Conservation (phyloP, 129 eudicot genomes). For the Flaveria brownii region DNA sequence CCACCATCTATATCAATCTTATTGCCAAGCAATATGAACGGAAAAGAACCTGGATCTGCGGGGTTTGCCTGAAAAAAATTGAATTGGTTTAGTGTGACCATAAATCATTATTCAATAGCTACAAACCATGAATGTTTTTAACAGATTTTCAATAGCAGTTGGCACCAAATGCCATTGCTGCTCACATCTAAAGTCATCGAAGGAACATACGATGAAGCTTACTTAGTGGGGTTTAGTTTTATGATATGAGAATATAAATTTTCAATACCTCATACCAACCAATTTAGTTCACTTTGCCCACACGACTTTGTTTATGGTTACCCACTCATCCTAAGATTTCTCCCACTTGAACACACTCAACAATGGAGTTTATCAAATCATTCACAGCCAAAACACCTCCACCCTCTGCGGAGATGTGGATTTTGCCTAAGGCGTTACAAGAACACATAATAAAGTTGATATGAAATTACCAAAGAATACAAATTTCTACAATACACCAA, state of each 20-base stretch:
- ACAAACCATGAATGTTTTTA: not conserved
- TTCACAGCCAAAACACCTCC: no score
- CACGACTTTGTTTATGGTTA: no score
- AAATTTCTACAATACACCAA: constrained; percentile 12
- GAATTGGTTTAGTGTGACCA: not conserved
- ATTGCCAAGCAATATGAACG: constrained; percentile 80
- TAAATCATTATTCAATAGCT: not conserved
- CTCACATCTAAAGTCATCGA: no score
- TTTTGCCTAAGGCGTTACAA: not conserved
- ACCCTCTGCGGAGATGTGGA: not conserved
- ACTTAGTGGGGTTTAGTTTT: no score
- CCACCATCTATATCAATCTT: constrained; percentile 96
- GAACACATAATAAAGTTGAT: not conserved
- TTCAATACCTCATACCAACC: no score
- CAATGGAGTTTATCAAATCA: no score
- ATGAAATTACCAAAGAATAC: constrained; percentile 1
- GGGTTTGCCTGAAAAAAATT: constrained; percentile 68
- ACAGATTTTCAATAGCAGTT: no score
- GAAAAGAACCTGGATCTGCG: constrained; percentile 70
- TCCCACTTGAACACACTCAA: not conserved
- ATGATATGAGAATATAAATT: no score
- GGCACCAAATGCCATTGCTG: no score
- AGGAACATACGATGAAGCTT: no score
- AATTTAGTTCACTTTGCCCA: no score
- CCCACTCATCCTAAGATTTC: not conserved